Evolutionary conservation across 1,284 basidiomycete genomes (phyloP), one percentile per base, ranked within the genome.

Genomic region (Meira nashicola): DNA sequence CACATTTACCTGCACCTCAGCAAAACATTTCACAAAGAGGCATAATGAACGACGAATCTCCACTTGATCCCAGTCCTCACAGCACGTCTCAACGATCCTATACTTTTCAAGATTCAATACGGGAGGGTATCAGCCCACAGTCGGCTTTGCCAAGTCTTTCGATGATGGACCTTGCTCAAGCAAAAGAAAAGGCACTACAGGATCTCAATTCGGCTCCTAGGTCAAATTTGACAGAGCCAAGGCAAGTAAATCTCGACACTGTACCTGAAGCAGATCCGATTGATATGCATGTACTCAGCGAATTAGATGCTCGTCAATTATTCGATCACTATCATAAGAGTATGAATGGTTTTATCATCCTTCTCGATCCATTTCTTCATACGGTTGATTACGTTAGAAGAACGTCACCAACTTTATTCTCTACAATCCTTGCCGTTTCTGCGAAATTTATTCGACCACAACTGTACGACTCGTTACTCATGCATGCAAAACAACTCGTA

Each of bases 301-400:
- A 44, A 25, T 25, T 44, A 17, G 43, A 44, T 9, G 43, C 43
- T 25, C 23, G 23, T 25, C 43, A 44, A 25, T 25, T 44, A 9
- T 44, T 44, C 9, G 43, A 44, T 25, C 43, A 44, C 9, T 44
- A 44, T 25, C 43, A 44, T 25, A 3, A 17, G 8, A 44, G 9
- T 3, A 44, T 44, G 43, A 44, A 44, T 25, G 43, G 17, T 4
- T 44, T 44, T 9, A 44, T 44, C 43, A 44, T 44, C 43, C 43
- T 44, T 25, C 43, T 44, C 43, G 43, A 44, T 9, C 43, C 43
- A 4, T 44, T 44, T 25, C 43, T 44, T 44, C 43, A 44, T 25
- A 44, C 17, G 9, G 43, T 44, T 25, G 43, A 44, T 25, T 44
- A 44, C 43, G 43, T 44, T 25, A 17, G 43, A 8, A 44, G 23